Percentiles rank a stretch among this genome's conserved stretches.
phyloP scores from a whole-genome alignment of 805 yeast species.

The Starmerella scarabaei region DNA sequence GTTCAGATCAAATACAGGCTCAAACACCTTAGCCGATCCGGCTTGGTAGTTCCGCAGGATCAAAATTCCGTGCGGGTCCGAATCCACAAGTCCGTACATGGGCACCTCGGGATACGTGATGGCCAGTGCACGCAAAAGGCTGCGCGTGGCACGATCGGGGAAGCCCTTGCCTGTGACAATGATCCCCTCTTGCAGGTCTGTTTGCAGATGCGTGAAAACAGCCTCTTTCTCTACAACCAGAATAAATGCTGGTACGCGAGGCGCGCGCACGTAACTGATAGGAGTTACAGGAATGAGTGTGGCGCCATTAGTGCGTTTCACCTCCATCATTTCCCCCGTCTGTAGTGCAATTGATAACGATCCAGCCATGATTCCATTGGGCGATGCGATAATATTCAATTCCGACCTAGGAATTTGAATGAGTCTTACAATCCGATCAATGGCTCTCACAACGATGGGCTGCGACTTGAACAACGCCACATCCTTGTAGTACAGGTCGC shows the following conservation, averaged over 20 bases:
- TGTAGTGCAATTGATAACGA: conserved; percentile 22
- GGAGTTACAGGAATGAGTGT: conserved; percentile 29
- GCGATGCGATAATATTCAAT: conserved; percentile 40
- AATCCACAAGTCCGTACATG: conserved; percentile 41
- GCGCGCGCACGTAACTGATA: conserved; percentile 19
- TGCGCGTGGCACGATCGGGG: conserved; percentile 45
- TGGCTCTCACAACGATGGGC: conserved; percentile 28
- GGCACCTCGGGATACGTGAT: conserved; percentile 28
- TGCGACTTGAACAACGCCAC: conserved; percentile 41
- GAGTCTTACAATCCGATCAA: conserved; percentile 31
- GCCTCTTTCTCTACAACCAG: conserved; percentile 42
- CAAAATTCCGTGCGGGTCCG: conserved; percentile 51
- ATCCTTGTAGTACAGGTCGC: conserved; percentile 50
- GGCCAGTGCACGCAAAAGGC: conserved; percentile 29
- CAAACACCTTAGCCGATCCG: conserved; percentile 18
- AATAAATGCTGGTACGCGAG: conserved; percentile 25
- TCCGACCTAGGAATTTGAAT: conserved; percentile 30
- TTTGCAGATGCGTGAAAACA: conserved; percentile 28
- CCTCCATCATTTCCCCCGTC: conserved; percentile 12
- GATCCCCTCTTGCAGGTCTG: conserved; percentile 21
- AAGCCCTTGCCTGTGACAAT: conserved; percentile 53
- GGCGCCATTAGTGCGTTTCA: conserved; percentile 18
- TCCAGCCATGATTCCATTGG: conserved; percentile 43
- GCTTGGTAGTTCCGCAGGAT: conserved; percentile 33
- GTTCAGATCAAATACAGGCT: conserved; percentile 6